These are phyloP conservation scores for Lasiosphaeria hispida DNA, from an alignment of 495 filamentous ascomycete species.

Conservation along the genomic window DNA sequence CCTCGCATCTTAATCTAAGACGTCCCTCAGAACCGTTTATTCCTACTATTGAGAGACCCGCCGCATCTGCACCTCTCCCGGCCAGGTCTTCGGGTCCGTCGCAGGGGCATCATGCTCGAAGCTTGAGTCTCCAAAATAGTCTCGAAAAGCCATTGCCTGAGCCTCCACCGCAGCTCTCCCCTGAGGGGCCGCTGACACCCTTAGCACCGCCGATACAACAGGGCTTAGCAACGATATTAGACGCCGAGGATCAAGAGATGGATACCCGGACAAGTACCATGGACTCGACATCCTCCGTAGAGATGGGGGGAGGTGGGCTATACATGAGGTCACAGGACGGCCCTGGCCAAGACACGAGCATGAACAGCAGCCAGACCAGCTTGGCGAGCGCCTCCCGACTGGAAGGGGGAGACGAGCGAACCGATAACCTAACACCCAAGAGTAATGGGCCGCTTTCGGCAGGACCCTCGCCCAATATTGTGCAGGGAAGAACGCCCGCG, in stretches of 20 bases:
- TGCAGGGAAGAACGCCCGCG: constrained; percentile 36
- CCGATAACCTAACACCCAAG: constrained; percentile 47
- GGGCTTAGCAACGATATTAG: constrained; percentile 30
- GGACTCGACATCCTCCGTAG: constrained; percentile 57
- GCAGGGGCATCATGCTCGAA: constrained; percentile 44
- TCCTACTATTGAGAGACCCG: constrained; percentile 20
- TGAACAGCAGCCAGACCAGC: constrained; percentile 59
- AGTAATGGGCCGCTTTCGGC: constrained; percentile 53
- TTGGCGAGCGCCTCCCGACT: constrained; percentile 39
- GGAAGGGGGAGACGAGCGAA: constrained; percentile 45
- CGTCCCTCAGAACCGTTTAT: constrained; percentile 25
- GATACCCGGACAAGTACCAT: constrained; percentile 56
- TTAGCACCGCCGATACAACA: constrained; percentile 17
- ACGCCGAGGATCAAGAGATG: constrained; percentile 27
- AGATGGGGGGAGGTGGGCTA: constrained; percentile 27
- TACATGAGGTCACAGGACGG: constrained; percentile 27
- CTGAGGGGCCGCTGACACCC: constrained; percentile 35
- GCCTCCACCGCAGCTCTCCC: constrained; percentile 42
- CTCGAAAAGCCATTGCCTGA: constrained; percentile 53
- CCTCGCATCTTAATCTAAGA: constrained; percentile 34
- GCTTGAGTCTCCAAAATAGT: constrained; percentile 48
- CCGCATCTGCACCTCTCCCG: constrained; percentile 28
- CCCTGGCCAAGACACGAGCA: constrained; percentile 23
- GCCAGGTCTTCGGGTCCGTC: constrained; percentile 18
- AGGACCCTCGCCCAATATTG: constrained; percentile 43